Evolutionary conservation across 179 eudicot genomes (phyloP), one percentile per base, ranked within the genome.

Genomic region (Pouteria campechiana): DNA sequence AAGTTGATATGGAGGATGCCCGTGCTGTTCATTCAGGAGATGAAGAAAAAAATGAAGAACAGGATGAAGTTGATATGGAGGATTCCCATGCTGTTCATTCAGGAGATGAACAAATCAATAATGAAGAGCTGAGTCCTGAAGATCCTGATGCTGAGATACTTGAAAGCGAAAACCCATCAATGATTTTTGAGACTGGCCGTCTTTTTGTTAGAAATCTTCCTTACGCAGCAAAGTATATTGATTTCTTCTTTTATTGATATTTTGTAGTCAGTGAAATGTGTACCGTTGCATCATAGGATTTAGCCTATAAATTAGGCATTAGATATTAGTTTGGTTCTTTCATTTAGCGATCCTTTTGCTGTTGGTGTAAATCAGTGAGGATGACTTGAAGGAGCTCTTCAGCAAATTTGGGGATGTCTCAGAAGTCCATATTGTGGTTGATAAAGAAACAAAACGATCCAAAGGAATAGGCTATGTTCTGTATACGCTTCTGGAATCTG

Each of bases 171-270:
- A 63, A 63, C 17, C 64, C 67, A 18, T 55, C 58, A 41, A 52
- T 66, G 24, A 67, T 51, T 63, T 60, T 65, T 35, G 75, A 67
- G 45, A 62, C 68, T 41, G 68, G 84, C 40, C 87, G 98, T 31
- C 94, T 90, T 51, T 86, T 74, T 72, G 79, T 90, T 17, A 80
- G 92, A 20, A 90, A 90, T 61, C 84, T 86, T 32, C 94, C 94
- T 23, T 90, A 79, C 61, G 66, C 81, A 46, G 70, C 96, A 47
- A 86, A 82, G 98, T 90, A 69, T 24, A 61, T n/a, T 22, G 16
- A 40, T 30, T 37, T 21, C 31, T n/a, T 33, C 37, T 34, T 27
- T 7, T n/a, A 24, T 25, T 38, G 34, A 17, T 45, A 29, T 14
- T 11, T n/a, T 23, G 13, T 33, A 19, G 4, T 35, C 18, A 7